These are phyloP conservation scores for Yamadazyma songkhlaensis DNA, from an alignment of 1,139 yeast genomes.

Conservation along the genomic window DNA sequence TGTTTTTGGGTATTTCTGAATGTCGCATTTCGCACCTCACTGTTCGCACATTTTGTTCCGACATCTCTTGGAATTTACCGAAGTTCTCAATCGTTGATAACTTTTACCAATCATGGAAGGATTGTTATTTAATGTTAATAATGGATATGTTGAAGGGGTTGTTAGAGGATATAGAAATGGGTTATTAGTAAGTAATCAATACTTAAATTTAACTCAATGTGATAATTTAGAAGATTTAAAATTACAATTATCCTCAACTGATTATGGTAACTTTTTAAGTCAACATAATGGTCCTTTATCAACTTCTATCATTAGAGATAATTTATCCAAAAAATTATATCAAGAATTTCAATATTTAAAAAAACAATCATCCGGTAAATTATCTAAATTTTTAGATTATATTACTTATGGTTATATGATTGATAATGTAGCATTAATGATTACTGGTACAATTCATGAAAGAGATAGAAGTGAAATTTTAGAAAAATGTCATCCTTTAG, in stretches of 20 bases:
- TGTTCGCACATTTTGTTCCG: no score
- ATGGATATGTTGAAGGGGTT: slow-evolving; percentile 90
- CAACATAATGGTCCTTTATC: slow-evolving; percentile 79
- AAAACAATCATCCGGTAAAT: slow-evolving; percentile 77
- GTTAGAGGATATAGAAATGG: slow-evolving; percentile 94
- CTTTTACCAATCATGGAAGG: slow-evolving; percentile 20
- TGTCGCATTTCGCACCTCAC: no score
- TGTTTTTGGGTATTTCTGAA: no score
- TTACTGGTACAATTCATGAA: slow-evolving; percentile 95
- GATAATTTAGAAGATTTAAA: slow-evolving; percentile 92
- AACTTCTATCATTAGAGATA: slow-evolving; percentile 79
- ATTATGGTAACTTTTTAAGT: slow-evolving; percentile 86
- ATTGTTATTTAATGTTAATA: slow-evolving; percentile 68
- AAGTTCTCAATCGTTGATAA: neutral
- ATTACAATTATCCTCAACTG: slow-evolving; percentile 91
- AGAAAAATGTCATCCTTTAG: slow-evolving; percentile 91
- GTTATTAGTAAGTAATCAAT: slow-evolving; percentile 71
- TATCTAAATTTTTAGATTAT: slow-evolving; percentile 81
- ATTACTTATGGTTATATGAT: slow-evolving; percentile 97
- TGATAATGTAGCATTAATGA: slow-evolving; percentile 93
- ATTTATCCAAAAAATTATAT: slow-evolving; percentile 70
- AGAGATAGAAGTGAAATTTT: slow-evolving; percentile 86
- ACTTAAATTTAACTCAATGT: slow-evolving; percentile 91
- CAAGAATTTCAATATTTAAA: slow-evolving; percentile 83
- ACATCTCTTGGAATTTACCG: neutral